Base-by-base conservation (phyloP, 768 basidiomycete species). In the Rhodotorula kratochvilovae region DNA sequence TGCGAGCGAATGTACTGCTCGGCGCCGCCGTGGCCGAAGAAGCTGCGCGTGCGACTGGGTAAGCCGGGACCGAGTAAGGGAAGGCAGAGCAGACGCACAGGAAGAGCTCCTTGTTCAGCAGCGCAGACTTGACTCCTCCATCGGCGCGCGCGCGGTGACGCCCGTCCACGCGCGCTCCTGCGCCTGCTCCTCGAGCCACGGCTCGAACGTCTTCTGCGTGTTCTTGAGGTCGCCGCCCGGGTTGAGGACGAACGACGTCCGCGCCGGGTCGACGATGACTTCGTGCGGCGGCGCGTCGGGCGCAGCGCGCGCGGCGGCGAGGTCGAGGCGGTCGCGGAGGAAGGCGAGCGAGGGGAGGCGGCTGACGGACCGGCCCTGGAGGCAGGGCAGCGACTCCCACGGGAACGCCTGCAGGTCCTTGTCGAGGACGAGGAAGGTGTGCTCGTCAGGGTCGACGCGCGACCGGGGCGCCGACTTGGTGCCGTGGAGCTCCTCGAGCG, bases 21-120 rank as follows among this genome's bases (percentile, higher is more conserved):
- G 2, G 87, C 94, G 13, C 94, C 94, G 4, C 92, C 92, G 77
- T 99, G 96, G 23, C 96, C 96, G 78, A 98, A 96, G 81, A 97
- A 99, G 19, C 95, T 98, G 60, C n/a, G 51, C 45, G 50, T 42
- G 7, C 33, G 63, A 31, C 21, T 25, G 27, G 60, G 63, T 58
- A 65, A 60, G 56, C 17, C 11, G 4, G 36, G 33, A 29, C 10
- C 21, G 31, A n/a, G 16, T 8, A 25, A 27, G 29, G 15, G 31
- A 21, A 12, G n/a, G n/a, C 62, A 35, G 16, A 39, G 19, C 0
- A 31, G 29, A 87, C 92, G 79, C 79, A 96, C 93, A 97, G 85
- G n/a, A 98, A 87, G 21, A 99, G 83, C 74, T 98, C 94, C 56
- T 87, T 85, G 58, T 83, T 84, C 73, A 83, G 81, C 71, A 99